phyloP scores from a whole-genome alignment of 257 asterid species.

The Ballota nigra region DNA sequence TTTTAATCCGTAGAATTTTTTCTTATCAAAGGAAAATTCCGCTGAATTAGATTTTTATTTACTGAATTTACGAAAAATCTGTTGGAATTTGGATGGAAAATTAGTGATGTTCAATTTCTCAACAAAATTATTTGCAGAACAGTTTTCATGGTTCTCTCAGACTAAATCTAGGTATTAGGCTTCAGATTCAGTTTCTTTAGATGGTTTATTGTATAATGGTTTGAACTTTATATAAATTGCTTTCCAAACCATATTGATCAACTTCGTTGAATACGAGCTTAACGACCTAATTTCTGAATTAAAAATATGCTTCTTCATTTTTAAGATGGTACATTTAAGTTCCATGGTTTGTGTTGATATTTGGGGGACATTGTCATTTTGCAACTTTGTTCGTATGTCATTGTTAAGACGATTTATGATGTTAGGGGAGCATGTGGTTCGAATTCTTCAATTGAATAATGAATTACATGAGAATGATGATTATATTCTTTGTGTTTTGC shows the following conservation, averaged over 20 bases:
- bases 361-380: no score
- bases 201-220: background rate
- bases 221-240: background rate
- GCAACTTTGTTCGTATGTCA: no score
- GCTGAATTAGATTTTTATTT: background rate
- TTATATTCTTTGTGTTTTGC: no score
- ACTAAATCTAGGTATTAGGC: background rate
- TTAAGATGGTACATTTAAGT: background rate
- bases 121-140: background rate
- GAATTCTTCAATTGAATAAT: no score
- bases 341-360: background rate
- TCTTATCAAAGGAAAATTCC: background rate
- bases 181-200: background rate
- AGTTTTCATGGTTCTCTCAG: background rate
- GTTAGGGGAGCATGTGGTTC: no score
- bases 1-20: background rate
- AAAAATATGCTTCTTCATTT: background rate
- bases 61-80: background rate
- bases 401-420: no score
- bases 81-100: background rate
- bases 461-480: no score
- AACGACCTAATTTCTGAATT: background rate
- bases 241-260: background rate
- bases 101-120: background rate
- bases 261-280: background rate